Percentiles rank a stretch among this genome's conserved stretches.
These are phyloP conservation scores for Alternaria gaisen DNA, from an alignment of 2,329 filamentous ascomycete species.

Conservation along the genomic window DNA sequence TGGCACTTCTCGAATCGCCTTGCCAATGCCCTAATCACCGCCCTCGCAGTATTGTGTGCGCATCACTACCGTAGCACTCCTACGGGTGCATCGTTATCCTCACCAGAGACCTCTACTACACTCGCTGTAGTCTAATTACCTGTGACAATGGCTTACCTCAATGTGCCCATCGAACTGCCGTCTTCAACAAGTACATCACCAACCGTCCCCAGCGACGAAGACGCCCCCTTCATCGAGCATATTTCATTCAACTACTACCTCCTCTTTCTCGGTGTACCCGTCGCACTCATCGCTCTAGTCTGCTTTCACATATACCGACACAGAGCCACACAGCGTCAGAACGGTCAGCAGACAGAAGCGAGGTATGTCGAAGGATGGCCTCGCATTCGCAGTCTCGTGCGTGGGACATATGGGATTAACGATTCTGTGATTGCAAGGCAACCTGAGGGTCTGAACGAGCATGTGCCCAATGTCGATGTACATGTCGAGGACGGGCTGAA, in stretches of 20 bases:
- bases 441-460: slow-evolving; percentile 69
- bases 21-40: slow-evolving; percentile 1
- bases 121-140: background rate
- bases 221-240: background rate
- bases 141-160: background rate
- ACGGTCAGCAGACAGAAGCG: slow-evolving; percentile 9
- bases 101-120: background rate
- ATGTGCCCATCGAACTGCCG: background rate
- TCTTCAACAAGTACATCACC: background rate
- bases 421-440: slow-evolving; percentile 28
- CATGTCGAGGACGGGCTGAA: slow-evolving; percentile 52
- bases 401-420: slow-evolving; percentile 34
- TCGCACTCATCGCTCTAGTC: slow-evolving; percentile 54
- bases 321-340: too few species aligned
- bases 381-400: slow-evolving; percentile 42
- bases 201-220: background rate
- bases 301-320: slow-evolving; percentile 57
- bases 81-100: background rate
- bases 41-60: background rate
- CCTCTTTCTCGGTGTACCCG: slow-evolving; percentile 65
- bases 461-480: slow-evolving; percentile 49
- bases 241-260: slow-evolving; percentile 60
- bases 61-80: background rate
- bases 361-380: slow-evolving; percentile 50
- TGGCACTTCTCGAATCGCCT: background rate